phyloP scores from a whole-genome alignment of 2,329 filamentous ascomycete species.

The Catunica adiposa region DNA sequence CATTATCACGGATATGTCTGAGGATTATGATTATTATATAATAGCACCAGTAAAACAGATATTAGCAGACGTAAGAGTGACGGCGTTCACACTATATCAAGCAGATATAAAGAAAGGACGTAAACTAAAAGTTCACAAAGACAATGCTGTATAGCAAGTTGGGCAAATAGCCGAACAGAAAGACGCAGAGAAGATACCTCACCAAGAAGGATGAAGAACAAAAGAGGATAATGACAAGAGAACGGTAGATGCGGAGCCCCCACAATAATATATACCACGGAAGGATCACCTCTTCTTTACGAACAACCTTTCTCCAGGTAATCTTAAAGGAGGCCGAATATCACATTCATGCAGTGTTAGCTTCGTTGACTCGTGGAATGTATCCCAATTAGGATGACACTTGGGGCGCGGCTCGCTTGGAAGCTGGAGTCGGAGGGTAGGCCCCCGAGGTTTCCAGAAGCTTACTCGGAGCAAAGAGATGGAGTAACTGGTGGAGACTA shows the following conservation, averaged over 20 bases:
- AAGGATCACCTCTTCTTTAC: neutral
- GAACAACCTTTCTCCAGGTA: neutral
- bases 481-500: no score
- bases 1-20: slow-evolving; percentile 8
- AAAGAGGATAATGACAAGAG: slow-evolving; percentile 2
- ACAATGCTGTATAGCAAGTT: slow-evolving; percentile 1
- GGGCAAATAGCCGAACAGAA: slow-evolving; percentile 2
- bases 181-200: neutral
- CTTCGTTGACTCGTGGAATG: neutral
- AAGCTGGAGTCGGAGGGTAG: neutral
- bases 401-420: neutral
- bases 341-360: neutral
- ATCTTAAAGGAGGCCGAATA: neutral
- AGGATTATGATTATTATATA: neutral
- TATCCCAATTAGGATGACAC: neutral
- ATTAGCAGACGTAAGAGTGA: neutral
- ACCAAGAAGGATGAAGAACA: slow-evolving; percentile 3
- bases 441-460: no score
- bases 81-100: neutral
- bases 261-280: neutral
- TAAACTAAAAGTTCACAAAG: slow-evolving; percentile 17
- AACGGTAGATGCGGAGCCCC: neutral
- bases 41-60: neutral
- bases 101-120: slow-evolving; percentile 16
- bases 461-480: no score